Evolutionary conservation across 2,329 filamentous ascomycete genomes (phyloP), one percentile per base, ranked within the genome.

Genomic region (Exophiala spinifera): DNA sequence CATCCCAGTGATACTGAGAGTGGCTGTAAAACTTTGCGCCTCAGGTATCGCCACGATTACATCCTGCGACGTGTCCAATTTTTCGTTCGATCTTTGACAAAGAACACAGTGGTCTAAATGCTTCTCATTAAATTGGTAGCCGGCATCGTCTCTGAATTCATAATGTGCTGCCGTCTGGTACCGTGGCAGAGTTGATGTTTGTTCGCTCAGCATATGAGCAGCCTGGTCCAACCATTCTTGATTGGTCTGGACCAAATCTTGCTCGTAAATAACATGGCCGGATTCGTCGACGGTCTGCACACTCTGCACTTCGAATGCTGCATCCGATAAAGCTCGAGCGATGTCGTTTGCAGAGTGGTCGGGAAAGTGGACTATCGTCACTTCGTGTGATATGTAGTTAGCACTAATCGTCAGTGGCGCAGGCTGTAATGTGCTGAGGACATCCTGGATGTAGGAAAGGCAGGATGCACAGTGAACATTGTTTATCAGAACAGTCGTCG

Each of bases 1-100:
- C 78, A 83, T 80, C 13, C 80, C 79, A 14, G 71, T 72, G 40
- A 82, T 75, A 8, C 75, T 72, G 55, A 78, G 74, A 8, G 74
- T 74, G n/a, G 74, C 76, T 49, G 69, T 61, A 55, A 49, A 49
- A 33, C 25, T 40, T 49, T 49, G n/a, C 31, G 34, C 47, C 47
- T 49, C 47, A 49, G 47, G 47, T 33, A 49, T 49, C 19, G 47
- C 28, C 47, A 49, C 47, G 31, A 49, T 42, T 42, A 49, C 31
- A 31, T 49, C 47, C 33, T 49, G 33, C 21, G 47, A 49, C 42
- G 34, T 49, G 19, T 49, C 47, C 34, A 20, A 33, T 49, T 49
- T 49, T 42, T 42, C 47, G 47, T 49, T 49, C 47, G 36, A 8
- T 34, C 42, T 49, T 49, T 42, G 47, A 42, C 47, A 49, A 49